A percentile compares a stretch with the other conserved stretches of the same genome.
These are phyloP conservation scores for Vaccinium darrowii DNA, from an alignment of 148 eudicot species.

Conservation along the genomic window DNA sequence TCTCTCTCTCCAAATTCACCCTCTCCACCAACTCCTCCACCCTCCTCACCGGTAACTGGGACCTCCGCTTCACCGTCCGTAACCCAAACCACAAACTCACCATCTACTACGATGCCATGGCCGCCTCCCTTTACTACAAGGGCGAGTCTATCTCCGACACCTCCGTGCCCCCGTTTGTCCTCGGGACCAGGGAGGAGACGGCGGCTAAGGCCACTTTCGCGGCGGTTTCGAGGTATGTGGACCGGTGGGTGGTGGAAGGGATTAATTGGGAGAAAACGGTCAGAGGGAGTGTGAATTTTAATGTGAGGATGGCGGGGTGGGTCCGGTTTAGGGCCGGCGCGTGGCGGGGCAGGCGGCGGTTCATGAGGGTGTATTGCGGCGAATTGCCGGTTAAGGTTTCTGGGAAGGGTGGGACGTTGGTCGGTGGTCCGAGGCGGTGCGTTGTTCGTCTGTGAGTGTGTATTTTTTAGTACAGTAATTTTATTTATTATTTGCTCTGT, in stretches of 20 bases:
- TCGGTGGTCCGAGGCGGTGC: constrained; percentile 41
- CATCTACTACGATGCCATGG: constrained; percentile 39
- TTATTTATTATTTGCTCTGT: too few species aligned
- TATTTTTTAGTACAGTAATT: neutral
- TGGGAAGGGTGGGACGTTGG: constrained; percentile 33
- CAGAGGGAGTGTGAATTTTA: constrained; percentile 39
- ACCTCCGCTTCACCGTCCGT: constrained; percentile 28
- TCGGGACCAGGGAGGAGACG: constrained; percentile 36
- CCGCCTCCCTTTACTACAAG: constrained; percentile 34
- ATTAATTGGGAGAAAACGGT: constrained; percentile 32
- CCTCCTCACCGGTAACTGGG: constrained; percentile 38
- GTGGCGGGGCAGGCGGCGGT: constrained; percentile 55
- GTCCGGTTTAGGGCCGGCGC: constrained; percentile 56
- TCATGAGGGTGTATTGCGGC: constrained; percentile 54
- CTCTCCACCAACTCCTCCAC: constrained; percentile 23
- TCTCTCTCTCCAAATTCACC: constrained; percentile 49
- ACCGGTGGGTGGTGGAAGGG: constrained; percentile 13
- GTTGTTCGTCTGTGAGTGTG: constrained; percentile 36
- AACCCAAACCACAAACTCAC: constrained; percentile 48
- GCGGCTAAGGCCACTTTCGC: constrained; percentile 36
- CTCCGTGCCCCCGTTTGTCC: constrained; percentile 50
- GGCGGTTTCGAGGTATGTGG: constrained; percentile 35
- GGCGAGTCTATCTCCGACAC: constrained; percentile 30
- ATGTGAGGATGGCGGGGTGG: constrained; percentile 41
- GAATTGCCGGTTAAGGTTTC: constrained; percentile 36